A percentile compares a stretch with the other conserved stretches of the same genome.
Evolutionary conservation across 164 flowering plant genomes (phyloP).

Genomic region (Protea cynaroides): DNA sequence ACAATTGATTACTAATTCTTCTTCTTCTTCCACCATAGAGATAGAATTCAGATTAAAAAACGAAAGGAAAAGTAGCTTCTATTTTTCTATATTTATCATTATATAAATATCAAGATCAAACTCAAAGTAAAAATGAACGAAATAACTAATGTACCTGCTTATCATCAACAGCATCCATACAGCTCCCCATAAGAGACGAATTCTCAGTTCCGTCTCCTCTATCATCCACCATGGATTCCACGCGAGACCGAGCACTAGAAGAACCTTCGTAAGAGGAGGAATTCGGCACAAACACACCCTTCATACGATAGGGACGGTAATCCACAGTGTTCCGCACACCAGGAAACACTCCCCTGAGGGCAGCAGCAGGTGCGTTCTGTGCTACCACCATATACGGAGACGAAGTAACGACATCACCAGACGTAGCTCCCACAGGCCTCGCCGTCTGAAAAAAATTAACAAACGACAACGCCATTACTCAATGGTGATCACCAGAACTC

Average conservation of each 20-base stretch:
- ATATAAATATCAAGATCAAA: neutral
- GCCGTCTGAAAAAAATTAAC: slow-evolving; percentile 40
- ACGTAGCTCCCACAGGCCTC: slow-evolving; percentile 34
- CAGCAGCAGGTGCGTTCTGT: slow-evolving; percentile 44
- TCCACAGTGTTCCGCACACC: slow-evolving; percentile 44
- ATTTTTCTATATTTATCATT: no score
- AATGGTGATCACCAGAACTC: neutral
- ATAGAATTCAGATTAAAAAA: no score
- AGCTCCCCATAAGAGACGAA: slow-evolving; percentile 40
- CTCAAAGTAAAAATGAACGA: neutral
- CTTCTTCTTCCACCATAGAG: no score
- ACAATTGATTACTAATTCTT: no score
- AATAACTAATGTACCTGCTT: slow-evolving; percentile 45
- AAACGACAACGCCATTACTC: slow-evolving; percentile 10
- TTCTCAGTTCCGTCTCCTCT: slow-evolving; percentile 33
- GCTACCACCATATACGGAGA: slow-evolving; percentile 40
- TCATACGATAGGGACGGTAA: slow-evolving; percentile 40
- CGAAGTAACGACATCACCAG: slow-evolving; percentile 29
- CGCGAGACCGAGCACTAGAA: slow-evolving; percentile 31
- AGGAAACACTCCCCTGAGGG: slow-evolving; percentile 52
- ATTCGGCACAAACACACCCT: slow-evolving; percentile 45
- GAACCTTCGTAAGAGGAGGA: slow-evolving; percentile 47
- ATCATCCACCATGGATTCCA: slow-evolving; percentile 44
- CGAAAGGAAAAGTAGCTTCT: no score
- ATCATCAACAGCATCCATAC: slow-evolving; percentile 41